Evolutionary conservation across 2,329 filamentous ascomycete genomes (phyloP).

Genomic region (Endothia cerciana): DNA sequence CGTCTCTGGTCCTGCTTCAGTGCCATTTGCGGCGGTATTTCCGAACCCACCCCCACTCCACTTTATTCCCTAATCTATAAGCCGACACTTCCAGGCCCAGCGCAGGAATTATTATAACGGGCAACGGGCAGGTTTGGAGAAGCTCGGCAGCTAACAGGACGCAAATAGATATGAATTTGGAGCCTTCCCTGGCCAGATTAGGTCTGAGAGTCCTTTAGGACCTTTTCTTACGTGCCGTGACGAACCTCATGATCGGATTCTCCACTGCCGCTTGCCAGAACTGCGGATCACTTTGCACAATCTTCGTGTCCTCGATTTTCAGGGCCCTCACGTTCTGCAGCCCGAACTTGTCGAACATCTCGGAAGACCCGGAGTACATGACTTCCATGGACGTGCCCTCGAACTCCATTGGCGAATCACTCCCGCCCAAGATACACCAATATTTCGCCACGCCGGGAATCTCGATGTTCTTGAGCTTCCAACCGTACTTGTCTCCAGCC

Average conservation of each 20-base stretch:
- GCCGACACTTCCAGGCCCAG: no score
- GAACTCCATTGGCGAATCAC: conserved; percentile 23
- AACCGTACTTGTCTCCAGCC: neutral
- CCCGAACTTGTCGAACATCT: conserved; percentile 23
- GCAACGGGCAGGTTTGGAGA: no score
- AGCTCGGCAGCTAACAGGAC: neutral
- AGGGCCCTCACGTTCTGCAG: conserved; percentile 19
- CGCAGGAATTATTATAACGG: no score
- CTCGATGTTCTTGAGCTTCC: neutral
- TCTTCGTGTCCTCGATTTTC: conserved; percentile 7
- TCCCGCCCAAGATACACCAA: conserved; percentile 6
- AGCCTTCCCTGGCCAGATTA: neutral
- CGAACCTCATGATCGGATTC: neutral
- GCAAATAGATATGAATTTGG: neutral
- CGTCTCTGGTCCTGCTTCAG: no score
- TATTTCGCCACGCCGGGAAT: conserved; percentile 15
- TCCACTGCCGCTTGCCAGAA: conserved; percentile 16
- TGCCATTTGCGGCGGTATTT: no score
- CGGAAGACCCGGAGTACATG: conserved; percentile 19
- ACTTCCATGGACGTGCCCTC: conserved; percentile 20
- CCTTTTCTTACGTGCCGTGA: neutral
- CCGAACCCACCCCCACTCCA: no score
- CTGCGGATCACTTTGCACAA: neutral
- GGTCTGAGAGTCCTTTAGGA: neutral
- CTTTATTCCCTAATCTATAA: no score